Conservation (phyloP, 2,329 filamentous ascomycete species). For the Thermochaetoides dissita region DNA sequence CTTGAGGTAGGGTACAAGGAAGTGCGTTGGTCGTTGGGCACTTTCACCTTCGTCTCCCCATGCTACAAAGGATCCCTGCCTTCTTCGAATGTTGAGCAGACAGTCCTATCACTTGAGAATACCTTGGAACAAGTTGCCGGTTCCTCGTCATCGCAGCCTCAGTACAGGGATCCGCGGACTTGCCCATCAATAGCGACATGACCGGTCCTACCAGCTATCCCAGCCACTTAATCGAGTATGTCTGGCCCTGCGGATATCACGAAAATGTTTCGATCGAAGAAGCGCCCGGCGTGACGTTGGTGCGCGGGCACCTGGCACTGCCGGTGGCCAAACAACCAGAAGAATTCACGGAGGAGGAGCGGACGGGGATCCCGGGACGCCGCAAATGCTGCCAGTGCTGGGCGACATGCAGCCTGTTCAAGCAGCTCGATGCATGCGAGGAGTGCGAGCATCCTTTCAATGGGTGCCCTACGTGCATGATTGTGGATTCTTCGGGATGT, state of each 20-base stretch:
- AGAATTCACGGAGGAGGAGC: conserved; percentile 10
- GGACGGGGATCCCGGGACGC: conserved; percentile 6
- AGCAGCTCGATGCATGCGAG: conserved; percentile 5
- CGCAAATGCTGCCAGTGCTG: conserved; percentile 11
- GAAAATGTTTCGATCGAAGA: conserved; percentile 7
- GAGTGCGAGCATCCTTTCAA: conserved; percentile 10
- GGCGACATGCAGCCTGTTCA: conserved; percentile 10
- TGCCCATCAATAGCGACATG: too few species aligned
- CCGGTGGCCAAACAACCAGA: conserved; percentile 8
- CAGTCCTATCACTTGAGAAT: too few species aligned
- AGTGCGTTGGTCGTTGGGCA: too few species aligned
- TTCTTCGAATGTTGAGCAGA: too few species aligned
- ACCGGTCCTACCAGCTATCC: conserved; percentile 3
- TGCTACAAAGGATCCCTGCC: too few species aligned
- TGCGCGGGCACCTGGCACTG: conserved; percentile 5
- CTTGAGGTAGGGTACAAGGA: too few species aligned
- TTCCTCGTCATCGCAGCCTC: too few species aligned
- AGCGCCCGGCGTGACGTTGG: conserved; percentile 8
- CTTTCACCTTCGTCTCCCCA: too few species aligned
- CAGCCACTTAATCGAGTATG: conserved; percentile 9
- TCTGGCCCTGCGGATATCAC: conserved; percentile 12
- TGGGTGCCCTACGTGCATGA: conserved; percentile 8
- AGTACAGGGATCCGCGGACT: too few species aligned
- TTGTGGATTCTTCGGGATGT: conserved; percentile 7
- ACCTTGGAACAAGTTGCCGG: too few species aligned